Evolutionary conservation across 139 green algal species (phyloP), one percentile per base, ranked within the genome.

Genomic region (Closterium sp.): DNA sequence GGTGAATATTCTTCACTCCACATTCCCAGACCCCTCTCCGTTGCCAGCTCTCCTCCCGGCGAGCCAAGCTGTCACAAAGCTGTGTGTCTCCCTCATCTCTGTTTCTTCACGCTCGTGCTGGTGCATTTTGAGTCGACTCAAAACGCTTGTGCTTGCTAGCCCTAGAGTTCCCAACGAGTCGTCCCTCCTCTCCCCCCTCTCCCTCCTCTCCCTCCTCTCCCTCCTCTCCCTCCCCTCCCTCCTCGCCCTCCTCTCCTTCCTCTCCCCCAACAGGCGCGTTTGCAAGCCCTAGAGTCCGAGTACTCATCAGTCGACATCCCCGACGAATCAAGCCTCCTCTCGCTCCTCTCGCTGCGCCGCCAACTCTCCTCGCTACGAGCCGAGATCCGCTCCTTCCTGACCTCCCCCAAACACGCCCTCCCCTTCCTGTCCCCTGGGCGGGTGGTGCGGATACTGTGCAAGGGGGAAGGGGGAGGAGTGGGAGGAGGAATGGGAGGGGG

Each of bases 381-480:
- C 23, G 43, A 69, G 8, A 69, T 69, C 43, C 43, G 43, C 8
- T 69, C 43, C 43, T 69, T 69, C 43, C 8, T 69, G 12, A 69
- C 43, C 43, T 5, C 43, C 43, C 43, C 43, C 43, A 12, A 16
- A 12, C 43, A 69, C 43, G 43, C 43, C 16, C 91, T 98, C 81
- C 97, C 96, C 36, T 98, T 98, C 94, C 95, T 99, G 43, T 96
- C 98, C 93, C 96, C 96, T 0, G 97, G 97, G 0, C 94, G 97
- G 0, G 91, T 98, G 21, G 94, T 98, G 7, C 90, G 93, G 7
- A 89, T 98, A 88, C 90, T 34, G 21, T 64, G 30, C 25, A 34
- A 6, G 90, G 32, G 33, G 35, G 33, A 33, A 55, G 31, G 83
- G 86, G 33, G 16, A 88, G 90, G 36, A 86, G 84, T 3, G 86